Evolutionary conservation across 306 rosid species (phyloP), one percentile per base, ranked within the genome.

Genomic region (Sicyos baderoa): DNA sequence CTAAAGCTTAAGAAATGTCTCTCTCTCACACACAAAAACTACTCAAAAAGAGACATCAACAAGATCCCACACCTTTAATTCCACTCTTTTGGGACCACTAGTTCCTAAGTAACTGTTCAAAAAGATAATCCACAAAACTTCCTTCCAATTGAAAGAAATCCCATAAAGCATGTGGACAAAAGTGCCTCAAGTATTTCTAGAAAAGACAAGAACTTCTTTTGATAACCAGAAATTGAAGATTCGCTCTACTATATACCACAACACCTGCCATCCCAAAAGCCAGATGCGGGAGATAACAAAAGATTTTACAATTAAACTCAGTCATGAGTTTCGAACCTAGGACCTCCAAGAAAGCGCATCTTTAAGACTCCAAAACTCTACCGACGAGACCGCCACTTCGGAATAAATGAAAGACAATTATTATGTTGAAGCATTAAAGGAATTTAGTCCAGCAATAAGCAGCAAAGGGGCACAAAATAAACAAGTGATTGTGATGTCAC

Each of bases 91-190:
- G 16, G 15, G 66, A 9, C 27, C 15, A 8, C 14, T 4, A 37
- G 68, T 19, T 35, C 8, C 68, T 17, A 62, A 62, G 14, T n/a
- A 62, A 62, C 9, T 62, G 50, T 37, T 62, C 42, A 62, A 59
- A 40, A 37, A 62, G 27, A 48, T 17, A 9, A 62, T 62, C 50
- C 23, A 35, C 11, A 12, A 21, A 22, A 23, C 62, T 22, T 3
- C 50, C 68, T 17, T 62, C 16, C 23, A 9, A 62, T 35, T 62
- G 27, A 37, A 17, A 62, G 27, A 37, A 17, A 4, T 4, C 50
- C 23, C 27, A 62, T 9, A 37, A 37, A 37, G 44, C 44, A 37
- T 7, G 9, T 37, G 44, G 9, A 37, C 44, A 37, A 7, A 62
- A 37, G 25, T 37, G 50, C 23, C 21, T 25, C 4, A 0, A 59